Conservation (phyloP, 2,329 filamentous ascomycete genomes). For the Dactylellina sp. region DNA sequence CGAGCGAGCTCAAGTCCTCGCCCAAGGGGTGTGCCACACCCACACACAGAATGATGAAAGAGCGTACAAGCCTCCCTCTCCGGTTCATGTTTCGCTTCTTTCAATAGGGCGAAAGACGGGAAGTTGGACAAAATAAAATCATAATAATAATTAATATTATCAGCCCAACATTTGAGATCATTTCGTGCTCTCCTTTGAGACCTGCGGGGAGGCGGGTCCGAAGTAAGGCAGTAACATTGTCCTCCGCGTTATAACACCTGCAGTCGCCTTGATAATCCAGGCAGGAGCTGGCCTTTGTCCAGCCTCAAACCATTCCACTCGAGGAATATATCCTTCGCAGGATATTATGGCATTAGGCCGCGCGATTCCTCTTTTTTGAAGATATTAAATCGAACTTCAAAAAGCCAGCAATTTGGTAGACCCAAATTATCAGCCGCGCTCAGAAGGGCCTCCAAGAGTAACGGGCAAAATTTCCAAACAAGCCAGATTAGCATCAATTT, state of each 20-base stretch:
- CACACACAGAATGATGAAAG: conserved; percentile 49
- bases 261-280: conserved; percentile 40
- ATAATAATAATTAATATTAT: conserved; percentile 21
- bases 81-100: conserved; percentile 45
- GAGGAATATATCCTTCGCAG: conserved; percentile 41
- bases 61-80: conserved; percentile 50
- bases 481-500: conserved; percentile 21
- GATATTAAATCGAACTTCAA: neutral
- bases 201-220: conserved; percentile 38
- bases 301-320: conserved; percentile 31
- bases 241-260: conserved; percentile 19
- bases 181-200: conserved; percentile 29
- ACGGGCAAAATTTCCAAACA: conserved; percentile 14
- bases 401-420: neutral
- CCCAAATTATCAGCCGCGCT: conserved; percentile 24
- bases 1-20: conserved; percentile 37
- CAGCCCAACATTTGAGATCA: conserved; percentile 21
- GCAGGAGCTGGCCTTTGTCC: conserved; percentile 36
- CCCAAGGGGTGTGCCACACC: conserved; percentile 42
- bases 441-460: neutral
- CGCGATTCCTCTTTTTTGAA: conserved; percentile 16
- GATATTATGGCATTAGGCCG: neutral
- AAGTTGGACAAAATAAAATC: conserved; percentile 22
- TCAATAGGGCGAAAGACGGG: conserved; percentile 49
- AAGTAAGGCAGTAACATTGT: conserved; percentile 45